Evolutionary conservation across 2,329 filamentous ascomycete genomes (phyloP), one percentile per base, ranked within the genome.

Genomic region (Colletotrichum cuscutae): DNA sequence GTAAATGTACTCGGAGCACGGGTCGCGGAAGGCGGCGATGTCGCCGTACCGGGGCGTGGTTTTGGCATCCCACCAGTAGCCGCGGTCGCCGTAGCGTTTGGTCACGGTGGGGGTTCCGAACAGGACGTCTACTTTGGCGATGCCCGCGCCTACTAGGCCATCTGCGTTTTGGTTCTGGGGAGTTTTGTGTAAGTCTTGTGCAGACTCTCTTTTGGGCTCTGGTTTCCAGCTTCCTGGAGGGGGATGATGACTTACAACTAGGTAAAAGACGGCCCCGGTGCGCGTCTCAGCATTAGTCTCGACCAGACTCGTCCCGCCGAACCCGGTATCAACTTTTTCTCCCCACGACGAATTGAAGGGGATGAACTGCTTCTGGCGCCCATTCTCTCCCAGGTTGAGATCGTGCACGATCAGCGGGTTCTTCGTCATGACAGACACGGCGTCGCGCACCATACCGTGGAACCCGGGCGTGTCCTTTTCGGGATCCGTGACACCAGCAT

Each of bases 361-460:
- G 8, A 83, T 76, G 3, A 84, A 79, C 72, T 83, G 82, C 46
- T 77, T 76, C 68, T 83, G 82, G 35, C 83, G 79, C 15, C 46
- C 60, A 58, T 83, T 81, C 0, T 75, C 61, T 19, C 82, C 82
- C 0, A 84, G 68, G 69, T 83, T 78, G 37, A 84, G 62, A 57
- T 84, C 81, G 6, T 81, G 75, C 1, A 84, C 81, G 0, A 80
- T 70, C 2, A 84, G 76, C 2, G 82, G 80, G 66, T 83, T 76
- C 22, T 81, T 76, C 0, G 81, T 83, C 67, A 80, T 70, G 1
- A 76, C 76, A 1, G 82, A 83, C 5, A 84, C 72, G 4, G 82
- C 77, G 67, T 84, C 80, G 8, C 83, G 77, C 1, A 84, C 83
- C 80, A 84, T 82, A 26, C 82, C 83, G 30, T 84, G 80, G 56